phyloP scores from a whole-genome alignment of 2,329 filamentous ascomycete genomes.

The Sclerotiophoma versabilis region DNA sequence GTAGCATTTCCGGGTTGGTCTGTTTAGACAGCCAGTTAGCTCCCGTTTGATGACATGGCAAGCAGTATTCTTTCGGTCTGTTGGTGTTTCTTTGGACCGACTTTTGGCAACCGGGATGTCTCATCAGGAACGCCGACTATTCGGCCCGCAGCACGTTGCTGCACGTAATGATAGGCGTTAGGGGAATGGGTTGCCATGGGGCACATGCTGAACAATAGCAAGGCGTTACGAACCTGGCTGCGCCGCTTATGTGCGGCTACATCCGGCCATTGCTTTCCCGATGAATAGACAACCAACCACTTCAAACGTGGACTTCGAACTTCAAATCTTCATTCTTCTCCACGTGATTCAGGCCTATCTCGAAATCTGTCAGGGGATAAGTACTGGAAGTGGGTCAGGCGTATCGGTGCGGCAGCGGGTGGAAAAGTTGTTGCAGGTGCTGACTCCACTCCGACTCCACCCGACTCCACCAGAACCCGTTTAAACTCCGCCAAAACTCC shows the following conservation, averaged over 20 bases:
- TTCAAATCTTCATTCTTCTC: background rate
- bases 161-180: conserved; percentile 24
- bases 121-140: background rate
- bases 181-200: conserved; percentile 3
- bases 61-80: conserved; percentile 2
- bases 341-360: background rate
- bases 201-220: conserved; percentile 18
- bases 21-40: conserved; percentile 20
- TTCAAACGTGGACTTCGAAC: background rate
- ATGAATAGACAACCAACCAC: background rate
- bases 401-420: conserved; percentile 20
- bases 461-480: conserved; percentile 8
- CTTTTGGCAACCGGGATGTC: background rate
- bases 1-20: conserved; percentile 14
- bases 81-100: conserved; percentile 1
- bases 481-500: conserved; percentile 5
- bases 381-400: conserved; percentile 6
- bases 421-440: conserved; percentile 14
- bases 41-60: conserved; percentile 6
- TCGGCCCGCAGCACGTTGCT: conserved; percentile 7
- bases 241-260: conserved; percentile 6
- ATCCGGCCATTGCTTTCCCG: background rate
- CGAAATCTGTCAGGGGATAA: conserved; percentile 4
- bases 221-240: conserved; percentile 16
- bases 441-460: conserved; percentile 12